Conservation (phyloP, 805 yeast species). For the Nakazawaea populi region DNA sequence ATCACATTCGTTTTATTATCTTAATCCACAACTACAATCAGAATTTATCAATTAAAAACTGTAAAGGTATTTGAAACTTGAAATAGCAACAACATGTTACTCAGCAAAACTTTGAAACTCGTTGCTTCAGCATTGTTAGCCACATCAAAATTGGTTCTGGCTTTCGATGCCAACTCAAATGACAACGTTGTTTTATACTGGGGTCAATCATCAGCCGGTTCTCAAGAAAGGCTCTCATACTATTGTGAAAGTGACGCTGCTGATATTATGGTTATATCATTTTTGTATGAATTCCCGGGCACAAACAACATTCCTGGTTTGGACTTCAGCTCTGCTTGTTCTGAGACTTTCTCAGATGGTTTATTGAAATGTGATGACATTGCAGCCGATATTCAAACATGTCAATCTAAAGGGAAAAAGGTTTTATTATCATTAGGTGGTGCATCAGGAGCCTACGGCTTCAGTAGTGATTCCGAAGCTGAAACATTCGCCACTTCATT, state of each 20-base stretch:
- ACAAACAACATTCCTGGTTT: conserved; percentile 31
- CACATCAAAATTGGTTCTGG: conserved; percentile 11
- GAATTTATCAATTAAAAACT: not conserved
- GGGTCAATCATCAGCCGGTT: conserved; percentile 83
- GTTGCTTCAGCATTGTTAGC: conserved; percentile 14
- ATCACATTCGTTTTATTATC: not conserved
- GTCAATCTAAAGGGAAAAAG: conserved; percentile 76
- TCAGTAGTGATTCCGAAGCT: conserved; percentile 46
- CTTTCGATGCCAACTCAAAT: conserved; percentile 32
- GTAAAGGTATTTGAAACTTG: too few species aligned
- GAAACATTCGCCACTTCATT: conserved; percentile 51
- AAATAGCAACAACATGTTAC: not conserved
- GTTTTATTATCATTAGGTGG: conserved; percentile 79
- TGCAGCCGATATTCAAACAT: conserved; percentile 61
- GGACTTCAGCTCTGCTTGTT: conserved; percentile 53
- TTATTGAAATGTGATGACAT: conserved; percentile 33
- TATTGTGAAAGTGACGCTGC: conserved; percentile 69
- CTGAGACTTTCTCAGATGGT: conserved; percentile 34
- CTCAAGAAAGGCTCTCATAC: conserved; percentile 36
- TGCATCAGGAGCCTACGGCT: conserved; percentile 53
- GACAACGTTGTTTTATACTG: conserved; percentile 75
- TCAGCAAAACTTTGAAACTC: not conserved
- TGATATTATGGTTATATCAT: conserved; percentile 68
- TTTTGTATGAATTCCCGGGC: conserved; percentile 56
- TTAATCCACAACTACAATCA: not conserved